A percentile compares a stretch with the other conserved stretches of the same genome.
phyloP scores from a whole-genome alignment of 2,329 filamentous ascomycete genomes.

The Venturia oleaginea region DNA sequence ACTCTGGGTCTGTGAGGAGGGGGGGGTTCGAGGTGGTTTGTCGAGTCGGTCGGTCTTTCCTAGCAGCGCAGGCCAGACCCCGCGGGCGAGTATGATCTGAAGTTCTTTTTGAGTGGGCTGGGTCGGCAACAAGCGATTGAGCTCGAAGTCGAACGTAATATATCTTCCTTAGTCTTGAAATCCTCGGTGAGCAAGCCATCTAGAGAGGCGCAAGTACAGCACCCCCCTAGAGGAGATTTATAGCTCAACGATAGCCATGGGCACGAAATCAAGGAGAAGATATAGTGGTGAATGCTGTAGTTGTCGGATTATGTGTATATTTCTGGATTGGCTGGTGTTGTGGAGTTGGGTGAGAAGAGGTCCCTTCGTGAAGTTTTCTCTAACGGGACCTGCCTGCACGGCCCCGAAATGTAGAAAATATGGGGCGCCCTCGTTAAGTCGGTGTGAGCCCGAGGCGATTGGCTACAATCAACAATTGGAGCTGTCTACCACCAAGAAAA shows the following conservation, averaged over 20 bases:
- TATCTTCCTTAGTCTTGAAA: slow-evolving; percentile 45
- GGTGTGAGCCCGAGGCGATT: not conserved
- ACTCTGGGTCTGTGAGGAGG: not conserved
- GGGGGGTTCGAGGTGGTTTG: not conserved
- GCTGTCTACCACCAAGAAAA: not conserved
- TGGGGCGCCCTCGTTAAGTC: not conserved
- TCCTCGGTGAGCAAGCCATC: slow-evolving; percentile 77
- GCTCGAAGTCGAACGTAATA: slow-evolving; percentile 16
- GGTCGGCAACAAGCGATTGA: slow-evolving; percentile 10
- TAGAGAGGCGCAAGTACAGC: slow-evolving; percentile 56
- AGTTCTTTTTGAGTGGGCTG: not conserved
- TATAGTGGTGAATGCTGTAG: slow-evolving; percentile 20
- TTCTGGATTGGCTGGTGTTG: not conserved
- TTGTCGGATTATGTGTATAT: not conserved
- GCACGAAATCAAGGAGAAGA: slow-evolving; percentile 39
- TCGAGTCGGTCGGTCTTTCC: not conserved
- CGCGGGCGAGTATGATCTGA: slow-evolving; percentile 5
- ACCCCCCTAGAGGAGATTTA: slow-evolving; percentile 77
- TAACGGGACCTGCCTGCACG: too few species aligned
- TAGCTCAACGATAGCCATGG: slow-evolving; percentile 51
- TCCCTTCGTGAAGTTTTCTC: too few species aligned
- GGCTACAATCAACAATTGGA: not conserved
- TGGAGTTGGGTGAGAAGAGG: not conserved
- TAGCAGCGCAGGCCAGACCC: not conserved
- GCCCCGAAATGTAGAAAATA: too few species aligned